Evolutionary conservation across 805 yeast species (phyloP).

Genomic region (Zygosaccharomyces bisporus): DNA sequence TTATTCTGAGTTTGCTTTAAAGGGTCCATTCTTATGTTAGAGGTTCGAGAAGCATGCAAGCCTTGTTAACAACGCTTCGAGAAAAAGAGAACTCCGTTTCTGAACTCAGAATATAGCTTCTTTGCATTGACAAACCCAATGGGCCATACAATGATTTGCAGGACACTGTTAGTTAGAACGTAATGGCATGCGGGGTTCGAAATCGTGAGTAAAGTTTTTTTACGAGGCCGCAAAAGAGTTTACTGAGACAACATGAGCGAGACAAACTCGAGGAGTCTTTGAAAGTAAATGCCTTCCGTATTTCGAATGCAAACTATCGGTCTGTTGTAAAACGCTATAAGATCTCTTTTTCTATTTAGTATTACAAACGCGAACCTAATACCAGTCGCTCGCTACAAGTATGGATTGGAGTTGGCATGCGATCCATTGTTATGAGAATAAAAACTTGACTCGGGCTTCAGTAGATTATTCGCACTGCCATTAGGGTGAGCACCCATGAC

Average conservation of each 20-base stretch:
- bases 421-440: slow-evolving; percentile 17
- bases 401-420: slow-evolving; percentile 16
- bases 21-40: slow-evolving; percentile 1
- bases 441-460: slow-evolving; percentile 34
- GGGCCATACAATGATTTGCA: neutral
- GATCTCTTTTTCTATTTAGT: neutral
- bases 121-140: neutral
- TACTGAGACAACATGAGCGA: no score
- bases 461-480: slow-evolving; percentile 18
- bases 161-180: neutral
- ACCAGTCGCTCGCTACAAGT: slow-evolving; percentile 10
- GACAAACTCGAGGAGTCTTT: no score
- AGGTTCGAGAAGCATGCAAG: neutral
- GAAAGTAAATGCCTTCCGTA: no score
- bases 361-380: neutral
- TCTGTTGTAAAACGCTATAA: no score
- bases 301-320: no score
- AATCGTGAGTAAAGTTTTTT: neutral
- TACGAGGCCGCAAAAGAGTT: neutral
- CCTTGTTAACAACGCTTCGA: neutral
- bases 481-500: slow-evolving; percentile 15
- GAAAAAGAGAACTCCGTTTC: neutral
- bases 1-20: slow-evolving; percentile 1
- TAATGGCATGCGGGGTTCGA: neutral
- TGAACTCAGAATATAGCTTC: neutral